Evolutionary conservation across 768 basidiomycete species (phyloP).

Genomic region (Leccinum subtestaceum): DNA sequence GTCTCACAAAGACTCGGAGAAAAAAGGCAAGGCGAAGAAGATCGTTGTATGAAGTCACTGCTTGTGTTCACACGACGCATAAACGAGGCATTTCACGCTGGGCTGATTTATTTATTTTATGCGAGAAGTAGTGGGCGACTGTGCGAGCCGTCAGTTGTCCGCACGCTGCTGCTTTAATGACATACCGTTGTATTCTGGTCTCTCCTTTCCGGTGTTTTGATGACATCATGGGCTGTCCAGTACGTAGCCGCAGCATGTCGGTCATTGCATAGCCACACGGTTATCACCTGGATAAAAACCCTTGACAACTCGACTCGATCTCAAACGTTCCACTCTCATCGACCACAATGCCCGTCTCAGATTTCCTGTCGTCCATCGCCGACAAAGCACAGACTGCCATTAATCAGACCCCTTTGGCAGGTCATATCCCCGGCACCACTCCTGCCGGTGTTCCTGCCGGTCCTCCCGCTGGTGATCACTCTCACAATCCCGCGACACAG

Average conservation of each 20-base stretch:
- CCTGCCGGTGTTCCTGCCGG: slow-evolving; percentile 33
- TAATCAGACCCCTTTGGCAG: slow-evolving; percentile 56
- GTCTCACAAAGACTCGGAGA: slow-evolving; percentile 94
- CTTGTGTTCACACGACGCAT: slow-evolving; percentile 16
- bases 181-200: slow-evolving; percentile 18
- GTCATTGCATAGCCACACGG: slow-evolving; percentile 24
- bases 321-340: not conserved
- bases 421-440: slow-evolving; percentile 48
- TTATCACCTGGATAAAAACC: slow-evolving; percentile 17
- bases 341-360: slow-evolving; percentile 52
- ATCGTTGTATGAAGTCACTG: slow-evolving; percentile 53
- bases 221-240: not conserved
- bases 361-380: slow-evolving; percentile 63
- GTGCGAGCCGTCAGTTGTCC: slow-evolving; percentile 18
- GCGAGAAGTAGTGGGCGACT: slow-evolving; percentile 24
- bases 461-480: slow-evolving; percentile 34
- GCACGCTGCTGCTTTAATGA: slow-evolving; percentile 24
- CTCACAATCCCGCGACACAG: slow-evolving; percentile 42
- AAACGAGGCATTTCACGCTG: slow-evolving; percentile 15
- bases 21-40: slow-evolving; percentile 87
- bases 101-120: slow-evolving; percentile 34
- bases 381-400: slow-evolving; percentile 77
- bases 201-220: slow-evolving; percentile 3
- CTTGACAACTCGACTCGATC: slow-evolving; percentile 11
- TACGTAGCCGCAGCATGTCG: not conserved